phyloP scores from a whole-genome alignment of 169 alveolate genomes.

The Babesia bovis region DNA sequence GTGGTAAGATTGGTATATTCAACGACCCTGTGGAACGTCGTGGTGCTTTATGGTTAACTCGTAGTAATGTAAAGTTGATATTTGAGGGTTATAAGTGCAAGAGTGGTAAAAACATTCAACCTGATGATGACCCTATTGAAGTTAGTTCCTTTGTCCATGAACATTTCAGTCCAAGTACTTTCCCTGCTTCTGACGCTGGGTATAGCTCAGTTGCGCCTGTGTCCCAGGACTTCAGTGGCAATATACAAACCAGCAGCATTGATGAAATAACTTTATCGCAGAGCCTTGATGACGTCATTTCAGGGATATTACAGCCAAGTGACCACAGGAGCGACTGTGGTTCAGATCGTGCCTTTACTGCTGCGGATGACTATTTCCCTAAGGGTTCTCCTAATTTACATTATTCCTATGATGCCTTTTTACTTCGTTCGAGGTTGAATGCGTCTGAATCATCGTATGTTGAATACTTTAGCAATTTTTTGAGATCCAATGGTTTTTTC shows the following conservation, averaged over 20 bases:
- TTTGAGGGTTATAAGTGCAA: conserved; percentile 56
- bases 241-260: not conserved
- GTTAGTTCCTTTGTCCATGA: not conserved
- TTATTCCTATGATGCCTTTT: conserved; percentile 27
- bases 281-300: not conserved
- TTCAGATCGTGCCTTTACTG: not conserved
- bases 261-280: not conserved
- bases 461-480: conserved; percentile 4
- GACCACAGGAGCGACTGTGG: not conserved
- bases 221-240: no score
- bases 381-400: conserved; percentile 26
- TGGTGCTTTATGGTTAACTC: conserved; percentile 53
- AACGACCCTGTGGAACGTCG: conserved; percentile 42
- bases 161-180: no score
- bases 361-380: conserved; percentile 46
- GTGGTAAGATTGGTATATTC: conserved; percentile 52
- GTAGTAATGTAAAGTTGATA: conserved; percentile 47
- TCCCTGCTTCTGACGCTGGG: not conserved
- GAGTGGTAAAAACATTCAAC: not conserved
- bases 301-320: not conserved
- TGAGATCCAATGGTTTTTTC: not conserved
- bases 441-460: conserved; percentile 17
- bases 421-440: not conserved
- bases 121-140: not conserved
- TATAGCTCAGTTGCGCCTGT: not conserved